Evolutionary conservation across 495 filamentous ascomycete genomes (phyloP), one percentile per base, ranked within the genome.

Genomic region (Aspergillus biplanus): DNA sequence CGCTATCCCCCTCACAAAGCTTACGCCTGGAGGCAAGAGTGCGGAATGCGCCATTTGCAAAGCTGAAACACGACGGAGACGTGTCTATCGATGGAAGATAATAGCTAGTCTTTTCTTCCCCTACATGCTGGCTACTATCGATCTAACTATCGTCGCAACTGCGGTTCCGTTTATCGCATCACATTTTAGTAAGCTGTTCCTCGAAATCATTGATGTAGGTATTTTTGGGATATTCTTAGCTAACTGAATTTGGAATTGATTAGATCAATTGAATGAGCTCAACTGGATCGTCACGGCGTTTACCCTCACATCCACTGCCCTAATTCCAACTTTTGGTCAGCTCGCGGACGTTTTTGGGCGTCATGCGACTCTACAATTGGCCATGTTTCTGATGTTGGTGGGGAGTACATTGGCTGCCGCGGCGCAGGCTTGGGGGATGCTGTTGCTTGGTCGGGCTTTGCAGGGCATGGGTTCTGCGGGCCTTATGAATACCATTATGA

Each of bases 241-340:
- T 27, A 27, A 27, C 2, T 27, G 21, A 27, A 27, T 27, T 27
- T 27, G 1, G 21, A 27, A 27, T 27, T 2, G 1, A 27, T 27
- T 52, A 86, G 85, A 80, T 60, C 69, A 84, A 65, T 71, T 87
- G 34, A 71, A 75, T 16, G 81, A 87, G 62, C 73, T 87, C 7
- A 88, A 86, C 66, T 88, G 86, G 85, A 87, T 89, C 66, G 79
- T 88, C 53, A 83, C 86, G 0, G 75, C 85, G 16, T 88, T 85
- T 71, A 87, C 81, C 62, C 76, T 89, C 5, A 85, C 84, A n/a
- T 80, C 83, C 0, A 80, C 85, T 13, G 78, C 85, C 16, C 87
- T 88, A 67, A 84, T 87, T 6, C 86, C 86, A n/a, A 77, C 82
- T 61, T 87, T 81, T 70, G 85, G 81, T 15, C 86, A 88, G 64